These are phyloP conservation scores for Herpotrichia juniperi DNA, from an alignment of 2,329 filamentous ascomycete genomes.

Conservation along the genomic window DNA sequence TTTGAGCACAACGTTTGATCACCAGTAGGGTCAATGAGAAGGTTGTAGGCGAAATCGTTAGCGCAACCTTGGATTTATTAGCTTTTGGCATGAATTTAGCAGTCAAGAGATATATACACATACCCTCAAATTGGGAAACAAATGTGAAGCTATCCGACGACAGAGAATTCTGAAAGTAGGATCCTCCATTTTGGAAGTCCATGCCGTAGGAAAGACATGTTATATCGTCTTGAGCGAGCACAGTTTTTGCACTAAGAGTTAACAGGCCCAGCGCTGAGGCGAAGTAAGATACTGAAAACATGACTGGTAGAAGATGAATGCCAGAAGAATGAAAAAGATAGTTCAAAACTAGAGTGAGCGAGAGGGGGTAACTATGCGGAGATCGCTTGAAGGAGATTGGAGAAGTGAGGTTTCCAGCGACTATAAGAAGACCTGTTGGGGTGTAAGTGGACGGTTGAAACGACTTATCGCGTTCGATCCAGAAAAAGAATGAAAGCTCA, in stretches of 20 bases:
- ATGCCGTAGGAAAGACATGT: slow-evolving; percentile 32
- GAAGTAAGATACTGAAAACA: slow-evolving; percentile 7
- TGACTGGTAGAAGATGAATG: slow-evolving; percentile 9
- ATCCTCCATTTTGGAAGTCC: slow-evolving; percentile 48
- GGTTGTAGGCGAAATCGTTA: slow-evolving; percentile 43
- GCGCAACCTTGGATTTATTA: slow-evolving; percentile 36
- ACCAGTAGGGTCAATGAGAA: slow-evolving; percentile 47
- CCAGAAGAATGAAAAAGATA: background rate
- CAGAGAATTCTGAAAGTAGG: slow-evolving; percentile 50
- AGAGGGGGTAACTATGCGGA: background rate
- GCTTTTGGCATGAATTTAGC: background rate
- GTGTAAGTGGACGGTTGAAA: background rate
- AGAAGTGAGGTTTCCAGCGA: background rate
- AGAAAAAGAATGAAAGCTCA: background rate
- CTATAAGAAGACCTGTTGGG: background rate
- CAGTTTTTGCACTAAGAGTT: slow-evolving; percentile 11
- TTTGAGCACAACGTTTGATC: slow-evolving; percentile 45
- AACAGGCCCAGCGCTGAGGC: slow-evolving; percentile 14
- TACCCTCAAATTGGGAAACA: slow-evolving; percentile 46
- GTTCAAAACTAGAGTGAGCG: background rate
- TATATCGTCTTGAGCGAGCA: slow-evolving; percentile 13
- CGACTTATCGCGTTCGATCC: too few species aligned
- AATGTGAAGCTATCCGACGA: slow-evolving; percentile 49
- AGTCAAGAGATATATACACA: background rate
- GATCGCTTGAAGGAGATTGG: background rate